These are phyloP conservation scores for Trichoderma citrinoviride DNA, from an alignment of 2,329 filamentous ascomycete species.

Conservation along the genomic window DNA sequence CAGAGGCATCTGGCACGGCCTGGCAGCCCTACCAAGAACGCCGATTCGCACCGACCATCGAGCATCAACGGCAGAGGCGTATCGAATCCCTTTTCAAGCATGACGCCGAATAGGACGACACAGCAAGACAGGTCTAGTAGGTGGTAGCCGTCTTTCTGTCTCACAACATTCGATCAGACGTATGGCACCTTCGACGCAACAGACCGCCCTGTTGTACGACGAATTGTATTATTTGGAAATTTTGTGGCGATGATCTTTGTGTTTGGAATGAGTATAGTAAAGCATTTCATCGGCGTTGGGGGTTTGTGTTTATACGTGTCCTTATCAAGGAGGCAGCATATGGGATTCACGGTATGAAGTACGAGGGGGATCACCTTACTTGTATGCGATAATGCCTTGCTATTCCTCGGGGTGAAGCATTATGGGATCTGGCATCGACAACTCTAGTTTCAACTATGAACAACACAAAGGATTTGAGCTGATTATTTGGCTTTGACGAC, in stretches of 20 bases:
- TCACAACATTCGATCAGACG: background rate
- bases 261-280: conserved; percentile 15
- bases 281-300: conserved; percentile 21
- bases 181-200: background rate
- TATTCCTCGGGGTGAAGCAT: background rate
- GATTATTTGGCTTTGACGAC: no score
- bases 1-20: conserved; percentile 40
- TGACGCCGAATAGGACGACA: conserved; percentile 37
- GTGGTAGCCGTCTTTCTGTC: conserved; percentile 26
- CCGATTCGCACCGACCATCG: conserved; percentile 32
- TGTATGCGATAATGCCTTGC: background rate
- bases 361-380: background rate
- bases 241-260: background rate
- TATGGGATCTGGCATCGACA: background rate
- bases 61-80: conserved; percentile 25
- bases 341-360: background rate
- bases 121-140: conserved; percentile 42
- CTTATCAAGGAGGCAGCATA: background rate
- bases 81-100: conserved; percentile 41
- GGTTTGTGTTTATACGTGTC: background rate
- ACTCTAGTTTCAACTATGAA: background rate
- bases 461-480: background rate
- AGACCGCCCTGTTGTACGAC: background rate
- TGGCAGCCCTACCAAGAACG: conserved; percentile 43
- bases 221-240: conserved; percentile 9